These are phyloP conservation scores for Stellera chamaejasme DNA, from an alignment of 345 rosid genomes.

Conservation along the genomic window DNA sequence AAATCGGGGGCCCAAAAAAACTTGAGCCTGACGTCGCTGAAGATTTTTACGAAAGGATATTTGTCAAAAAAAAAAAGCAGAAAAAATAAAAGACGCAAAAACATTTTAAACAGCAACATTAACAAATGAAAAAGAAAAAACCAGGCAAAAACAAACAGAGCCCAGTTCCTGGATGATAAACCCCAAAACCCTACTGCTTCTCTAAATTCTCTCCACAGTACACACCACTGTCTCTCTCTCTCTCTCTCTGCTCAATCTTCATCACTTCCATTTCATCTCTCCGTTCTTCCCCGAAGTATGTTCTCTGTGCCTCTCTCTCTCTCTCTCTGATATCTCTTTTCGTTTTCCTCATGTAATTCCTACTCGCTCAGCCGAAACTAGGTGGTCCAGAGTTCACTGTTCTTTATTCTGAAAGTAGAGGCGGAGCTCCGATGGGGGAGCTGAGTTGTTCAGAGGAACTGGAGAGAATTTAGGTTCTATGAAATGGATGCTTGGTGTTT, in stretches of 20 bases:
- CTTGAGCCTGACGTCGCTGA: too few species aligned
- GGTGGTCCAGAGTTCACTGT: background rate
- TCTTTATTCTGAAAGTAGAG: conserved; percentile 1
- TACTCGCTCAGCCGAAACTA: conserved; percentile 1
- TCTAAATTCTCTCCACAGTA: conserved; percentile 12
- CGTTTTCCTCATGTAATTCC: conserved; percentile 13
- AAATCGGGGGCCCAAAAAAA: too few species aligned
- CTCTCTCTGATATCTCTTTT: background rate
- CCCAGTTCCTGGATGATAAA: conserved; percentile 29
- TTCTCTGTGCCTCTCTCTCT: background rate
- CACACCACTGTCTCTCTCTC: conserved; percentile 14
- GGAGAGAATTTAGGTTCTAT: background rate
- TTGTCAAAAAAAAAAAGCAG: background rate
- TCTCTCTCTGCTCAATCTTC: conserved; percentile 12
- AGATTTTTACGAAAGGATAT: background rate
- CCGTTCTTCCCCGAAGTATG: conserved; percentile 11
- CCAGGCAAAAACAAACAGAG: background rate
- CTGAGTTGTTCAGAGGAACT: background rate
- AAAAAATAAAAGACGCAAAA: background rate
- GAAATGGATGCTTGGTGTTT: too few species aligned
- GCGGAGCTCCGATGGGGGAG: background rate
- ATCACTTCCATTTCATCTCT: conserved; percentile 4
- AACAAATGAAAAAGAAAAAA: background rate
- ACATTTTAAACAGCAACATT: conserved; percentile 6
- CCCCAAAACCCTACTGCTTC: conserved; percentile 45